Evolutionary conservation across 805 yeast species (phyloP), one percentile per base, ranked within the genome.

Genomic region (Monosporozyma yasuniensis): DNA sequence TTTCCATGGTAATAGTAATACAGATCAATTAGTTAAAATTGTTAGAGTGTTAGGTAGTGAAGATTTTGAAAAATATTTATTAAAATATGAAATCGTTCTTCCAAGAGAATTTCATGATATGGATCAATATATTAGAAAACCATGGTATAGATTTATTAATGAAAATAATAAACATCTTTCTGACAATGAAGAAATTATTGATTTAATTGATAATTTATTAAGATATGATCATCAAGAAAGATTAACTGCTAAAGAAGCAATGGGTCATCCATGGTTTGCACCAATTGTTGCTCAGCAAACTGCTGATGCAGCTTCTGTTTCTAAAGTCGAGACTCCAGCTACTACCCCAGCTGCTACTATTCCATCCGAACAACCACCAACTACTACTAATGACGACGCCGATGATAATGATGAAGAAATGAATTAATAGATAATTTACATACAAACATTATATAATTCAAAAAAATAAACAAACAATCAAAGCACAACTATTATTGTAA

Each of bases 171-270:
- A 74, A 62, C 80, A 80, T 60, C 71, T 88, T 55, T 61, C 65
- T 41, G 80, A 81, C 32, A 76, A 78, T 56, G 79, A 79, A 18
- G 93, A 86, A 51, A 83, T 86, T 44, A 70, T 91, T 47, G 95
- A 89, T 65, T 79, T 89, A 60, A 78, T 89, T 55, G 96, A 87
- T 65, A 78, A 81, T 58, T 71, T 90, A 54, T 72, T 89, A 58
- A 77, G 86, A 52, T 89, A 87, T 62, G 96, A 90, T 64, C 96
- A 90, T 66, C 88, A 86, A 63, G 84, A 84, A 64, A 77, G 96
- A 64, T 75, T 87, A 44, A 87, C 96, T 6, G 96, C 96, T 1
- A 78, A 76, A 65, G 96, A 90, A 65, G 93, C 96, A 25, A 81
- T 88, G 84, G 79, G 69, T 12, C 96, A 88, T 47, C 55, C 56